phyloP scores from a whole-genome alignment of 2,329 filamentous ascomycete genomes.

The Fusarium secorum region DNA sequence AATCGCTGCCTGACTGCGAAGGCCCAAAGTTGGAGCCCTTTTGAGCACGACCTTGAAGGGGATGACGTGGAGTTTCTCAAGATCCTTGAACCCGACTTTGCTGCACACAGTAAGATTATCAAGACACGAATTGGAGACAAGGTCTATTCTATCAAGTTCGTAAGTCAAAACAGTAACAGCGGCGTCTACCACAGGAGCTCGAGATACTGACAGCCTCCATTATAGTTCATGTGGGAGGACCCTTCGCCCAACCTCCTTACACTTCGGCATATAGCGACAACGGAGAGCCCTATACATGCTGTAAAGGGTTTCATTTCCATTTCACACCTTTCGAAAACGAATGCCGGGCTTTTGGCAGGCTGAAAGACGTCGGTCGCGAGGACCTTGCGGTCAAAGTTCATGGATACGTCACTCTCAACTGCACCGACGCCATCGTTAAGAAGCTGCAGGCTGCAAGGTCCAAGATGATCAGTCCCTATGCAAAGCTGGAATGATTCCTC shows the following conservation, averaged over 20 bases:
- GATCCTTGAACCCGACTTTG: not conserved
- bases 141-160: not conserved
- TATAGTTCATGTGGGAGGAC: accelerated
- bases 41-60: not conserved
- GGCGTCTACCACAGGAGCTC: not conserved
- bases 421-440: not conserved
- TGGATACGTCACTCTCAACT: not conserved
- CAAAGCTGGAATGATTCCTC: not conserved
- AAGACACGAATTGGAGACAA: not conserved
- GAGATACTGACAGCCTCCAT: not conserved
- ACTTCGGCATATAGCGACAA: not conserved
- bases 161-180: not conserved
- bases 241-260: not conserved
- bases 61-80: not conserved
- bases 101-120: not conserved
- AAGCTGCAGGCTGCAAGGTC: not conserved
- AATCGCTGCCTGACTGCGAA: not conserved
- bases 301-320: not conserved
- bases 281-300: not conserved
- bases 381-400: constrained; percentile 5
- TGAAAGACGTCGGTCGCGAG: not conserved
- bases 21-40: not conserved
- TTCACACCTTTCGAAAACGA: constrained; percentile 13
- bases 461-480: accelerated
- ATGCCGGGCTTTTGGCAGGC: constrained; percentile 10